Evolutionary conservation across 2,329 filamentous ascomycete genomes (phyloP), one percentile per base, ranked within the genome.

Genomic region (Verticillium nubilum): DNA sequence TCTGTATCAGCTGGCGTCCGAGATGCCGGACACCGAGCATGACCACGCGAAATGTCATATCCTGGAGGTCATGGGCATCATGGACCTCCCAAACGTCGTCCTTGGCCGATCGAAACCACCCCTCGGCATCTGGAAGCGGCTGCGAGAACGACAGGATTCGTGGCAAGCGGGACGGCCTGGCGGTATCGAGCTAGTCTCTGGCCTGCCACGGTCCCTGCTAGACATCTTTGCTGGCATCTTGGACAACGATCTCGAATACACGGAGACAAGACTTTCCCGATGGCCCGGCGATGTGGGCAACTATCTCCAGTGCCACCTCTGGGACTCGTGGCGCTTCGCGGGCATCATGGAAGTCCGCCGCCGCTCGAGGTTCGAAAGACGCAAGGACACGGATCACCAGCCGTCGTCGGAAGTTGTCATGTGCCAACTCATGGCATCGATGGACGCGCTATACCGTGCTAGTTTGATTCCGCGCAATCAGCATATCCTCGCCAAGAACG

Each of bases 171-270:
- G 61, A 0, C 58, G 57, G 12, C 25, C 58, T 5, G 54, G 57
- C 15, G 62, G 64, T n/a, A 65, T 73, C 2, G 72, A 75, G 53
- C 69, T 60, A 2, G 59, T 70, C 3, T 65, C 68, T 4, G 69
- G 69, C 1, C 17, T 71, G 5, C 69, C 69, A 1, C 65, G 69
- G 10, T 63, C 60, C 15, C 63, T 71, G 0, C 59, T 71, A 1
- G 69, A 71, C 33, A 63, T 71, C 6, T 61, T 71, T 23, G 65
- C 63, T 2, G 57, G 60, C 5, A 60, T 71, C 1, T 37, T 33
- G 15, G 54, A 60, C 42, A 47, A 55, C 50, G 56, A 59, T 2
- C 27, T 53, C 13, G 33, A 59, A 3, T 58, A 60, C 9, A 58
- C 63, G 2, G 69, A 71, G 33, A 31, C 50, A 0, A 62, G 60